Conservation (phyloP, 768 basidiomycete species). For the Rhizopogon salebrosus region DNA sequence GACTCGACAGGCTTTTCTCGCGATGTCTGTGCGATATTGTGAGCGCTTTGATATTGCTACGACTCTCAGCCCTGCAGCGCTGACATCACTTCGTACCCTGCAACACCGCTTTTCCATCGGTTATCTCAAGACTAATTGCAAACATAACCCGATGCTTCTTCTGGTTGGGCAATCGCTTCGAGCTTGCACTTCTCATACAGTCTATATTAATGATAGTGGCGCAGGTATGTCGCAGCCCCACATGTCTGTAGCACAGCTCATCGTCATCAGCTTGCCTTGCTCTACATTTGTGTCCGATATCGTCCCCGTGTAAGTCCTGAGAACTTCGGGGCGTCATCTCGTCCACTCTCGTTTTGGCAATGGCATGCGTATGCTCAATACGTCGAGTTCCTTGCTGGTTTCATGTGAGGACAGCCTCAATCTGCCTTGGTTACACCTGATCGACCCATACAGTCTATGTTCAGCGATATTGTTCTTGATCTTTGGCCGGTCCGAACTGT, state of each 20-base stretch:
- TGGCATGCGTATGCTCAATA: constrained; percentile 76
- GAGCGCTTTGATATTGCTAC: constrained; percentile 13
- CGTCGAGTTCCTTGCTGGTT: constrained; percentile 75
- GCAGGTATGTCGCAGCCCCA: constrained; percentile 44
- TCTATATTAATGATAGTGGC: constrained; percentile 82
- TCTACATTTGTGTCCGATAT: constrained; percentile 80
- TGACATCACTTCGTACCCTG: constrained; percentile 2
- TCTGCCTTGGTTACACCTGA: constrained; percentile 6
- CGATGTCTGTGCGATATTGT: constrained; percentile 85
- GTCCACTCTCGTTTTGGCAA: constrained; percentile 81
- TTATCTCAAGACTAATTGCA: constrained; percentile 54
- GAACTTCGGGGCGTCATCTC: constrained; percentile 48
- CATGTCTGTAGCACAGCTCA: constrained; percentile 10
- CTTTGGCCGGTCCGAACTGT: constrained; percentile 57
- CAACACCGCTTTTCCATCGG: constrained; percentile 8
- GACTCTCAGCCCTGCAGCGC: constrained; percentile 6
- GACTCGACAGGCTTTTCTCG: constrained; percentile 83
- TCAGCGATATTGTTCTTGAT: constrained; percentile 74
- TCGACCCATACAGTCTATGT: constrained; percentile 39
- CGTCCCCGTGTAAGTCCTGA: constrained; percentile 59
- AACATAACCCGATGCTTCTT: constrained; percentile 90
- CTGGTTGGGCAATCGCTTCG: constrained; percentile 80
- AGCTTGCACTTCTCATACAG: constrained; percentile 72
- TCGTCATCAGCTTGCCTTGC: constrained; percentile 54
- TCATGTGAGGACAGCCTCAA: constrained; percentile 47